Base-by-base conservation (phyloP, 352 stramenopile species). In the Phytophthora nicotianae region DNA sequence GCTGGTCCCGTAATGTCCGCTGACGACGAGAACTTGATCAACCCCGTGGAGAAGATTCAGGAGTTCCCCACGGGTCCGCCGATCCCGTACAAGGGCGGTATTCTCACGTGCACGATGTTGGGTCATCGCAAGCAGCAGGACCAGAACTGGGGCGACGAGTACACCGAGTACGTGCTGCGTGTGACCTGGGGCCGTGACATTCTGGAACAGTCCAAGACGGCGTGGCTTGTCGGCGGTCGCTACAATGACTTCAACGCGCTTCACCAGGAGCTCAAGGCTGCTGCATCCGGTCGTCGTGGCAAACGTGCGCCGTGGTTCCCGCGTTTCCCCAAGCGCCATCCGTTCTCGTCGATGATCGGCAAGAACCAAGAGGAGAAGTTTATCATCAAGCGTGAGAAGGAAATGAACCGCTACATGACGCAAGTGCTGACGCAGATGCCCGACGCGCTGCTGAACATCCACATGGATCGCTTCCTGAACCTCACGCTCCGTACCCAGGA, bases 311-410 rank as follows among this genome's bases (percentile, higher is more conserved):
- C 88, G 58, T 96, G 88, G 88, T 96, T 96, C 76, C 88, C 88
- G 42, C 88, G 88, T 4, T 96, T 96, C 67, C 88, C 88, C 7
- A 95, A 95, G 77, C 88, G 88, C 66, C 88, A 96, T 59, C 88
- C 88, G 60, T 95, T 96, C 69, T 96, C 88, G 62, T 93, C 84
- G 16, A 89, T 95, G 79, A 94, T 96, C 35, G 88, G 88, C 62
- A 96, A 96, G 80, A 96, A 96, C 70, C 84, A 93, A 60, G 77
- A 96, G 58, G 88, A 96, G 57, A 94, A 96, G 68, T 96, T 96
- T 62, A 92, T 96, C 60, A 93, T 93, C 76, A 94, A 91, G 71
- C 84, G 88, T 47, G 88, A 96, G 69, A 96, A 96, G 67, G 88
- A 96, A 58, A 82, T 96, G 59, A 96, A 96, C 71, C 88, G 88